Percentiles rank a stretch among this genome's conserved stretches.
Evolutionary conservation across 2,329 filamentous ascomycete genomes (phyloP).

Genomic region (Xylariomycetidae sp.): DNA sequence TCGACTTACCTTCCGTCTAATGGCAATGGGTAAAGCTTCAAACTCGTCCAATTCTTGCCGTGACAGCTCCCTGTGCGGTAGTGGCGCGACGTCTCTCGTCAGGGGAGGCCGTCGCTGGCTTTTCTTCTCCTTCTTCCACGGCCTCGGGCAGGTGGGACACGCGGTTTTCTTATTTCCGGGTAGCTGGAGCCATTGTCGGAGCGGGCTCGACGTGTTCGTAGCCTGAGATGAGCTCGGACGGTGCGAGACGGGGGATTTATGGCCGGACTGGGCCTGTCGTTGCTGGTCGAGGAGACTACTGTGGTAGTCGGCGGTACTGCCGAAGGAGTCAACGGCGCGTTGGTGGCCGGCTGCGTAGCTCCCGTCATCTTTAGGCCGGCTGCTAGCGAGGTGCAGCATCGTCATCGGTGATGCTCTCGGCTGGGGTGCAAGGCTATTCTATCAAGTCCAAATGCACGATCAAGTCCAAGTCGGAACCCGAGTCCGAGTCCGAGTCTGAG

Average conservation of each 20-base stretch:
- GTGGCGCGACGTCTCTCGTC: conserved; percentile 1
- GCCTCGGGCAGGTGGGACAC: conserved; percentile 5
- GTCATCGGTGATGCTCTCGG: too few species aligned
- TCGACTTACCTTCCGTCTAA: conserved; percentile 45
- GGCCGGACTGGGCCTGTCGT: conserved; percentile 10
- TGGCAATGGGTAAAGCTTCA: conserved; percentile 44
- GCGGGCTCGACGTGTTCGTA: conserved; percentile 8
- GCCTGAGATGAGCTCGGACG: conserved; percentile 1
- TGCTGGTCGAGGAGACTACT: conserved; percentile 19
- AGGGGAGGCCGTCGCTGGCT: too few species aligned
- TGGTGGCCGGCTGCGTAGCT: conserved; percentile 13
- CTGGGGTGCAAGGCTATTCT: too few species aligned
- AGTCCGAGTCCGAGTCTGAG: background rate
- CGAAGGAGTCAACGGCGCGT: too few species aligned
- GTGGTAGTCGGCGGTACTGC: conserved; percentile 21
- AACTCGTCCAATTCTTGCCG: conserved; percentile 39
- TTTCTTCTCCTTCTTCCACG: conserved; percentile 12
- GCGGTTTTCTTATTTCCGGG: conserved; percentile 7
- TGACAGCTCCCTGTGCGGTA: conserved; percentile 27
- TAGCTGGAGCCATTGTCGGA: conserved; percentile 16
- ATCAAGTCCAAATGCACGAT: too few species aligned
- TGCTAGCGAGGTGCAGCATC: conserved; percentile 13
- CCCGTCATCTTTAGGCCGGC: conserved; percentile 13
- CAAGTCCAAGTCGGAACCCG: too few species aligned
- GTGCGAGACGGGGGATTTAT: conserved; percentile 3